Percentiles rank a stretch among this genome's conserved stretches.
Conservation (phyloP, 805 yeast species). For the Myxozyma lipomycoides region DNA sequence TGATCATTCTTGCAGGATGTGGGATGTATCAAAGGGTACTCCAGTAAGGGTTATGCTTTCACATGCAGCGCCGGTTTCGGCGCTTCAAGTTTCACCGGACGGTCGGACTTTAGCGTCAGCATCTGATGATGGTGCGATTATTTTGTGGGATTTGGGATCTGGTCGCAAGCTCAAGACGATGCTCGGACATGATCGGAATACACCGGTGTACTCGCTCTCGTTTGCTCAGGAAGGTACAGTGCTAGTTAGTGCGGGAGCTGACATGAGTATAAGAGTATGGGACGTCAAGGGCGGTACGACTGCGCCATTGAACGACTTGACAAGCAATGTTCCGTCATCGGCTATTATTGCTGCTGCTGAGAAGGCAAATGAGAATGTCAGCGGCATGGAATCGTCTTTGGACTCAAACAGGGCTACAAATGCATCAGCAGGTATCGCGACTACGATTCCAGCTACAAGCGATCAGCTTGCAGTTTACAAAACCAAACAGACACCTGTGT, state of each 20-base stretch:
- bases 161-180: slow-evolving; percentile 84
- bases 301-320: slow-evolving; percentile 13
- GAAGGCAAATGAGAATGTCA: slow-evolving; percentile 1
- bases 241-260: slow-evolving; percentile 88
- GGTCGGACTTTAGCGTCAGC: slow-evolving; percentile 96
- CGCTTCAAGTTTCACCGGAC: slow-evolving; percentile 89
- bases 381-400: not conserved
- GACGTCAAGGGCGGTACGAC: slow-evolving; percentile 72
- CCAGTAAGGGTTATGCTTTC: slow-evolving; percentile 90
- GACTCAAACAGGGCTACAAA: slow-evolving; percentile 19
- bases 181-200: slow-evolving; percentile 85
- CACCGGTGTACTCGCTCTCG: slow-evolving; percentile 76
- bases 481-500: slow-evolving; percentile 91
- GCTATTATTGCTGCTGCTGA: not conserved
- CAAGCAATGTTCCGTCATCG: not conserved
- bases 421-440: slow-evolving; percentile 23
- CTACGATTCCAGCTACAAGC: slow-evolving; percentile 70
- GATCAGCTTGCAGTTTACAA: slow-evolving; percentile 92
- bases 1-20: slow-evolving; percentile 95
- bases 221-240: slow-evolving; percentile 87
- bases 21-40: slow-evolving; percentile 89
- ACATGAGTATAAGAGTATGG: slow-evolving; percentile 92
- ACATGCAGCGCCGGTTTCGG: slow-evolving; percentile 82
- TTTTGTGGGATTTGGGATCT: slow-evolving; percentile 90
- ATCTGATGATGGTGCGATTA: slow-evolving; percentile 74